A percentile compares a stretch with the other conserved stretches of the same genome.
Evolutionary conservation across 1,284 basidiomycete genomes (phyloP).

Genomic region (Coriolopsis trogii): DNA sequence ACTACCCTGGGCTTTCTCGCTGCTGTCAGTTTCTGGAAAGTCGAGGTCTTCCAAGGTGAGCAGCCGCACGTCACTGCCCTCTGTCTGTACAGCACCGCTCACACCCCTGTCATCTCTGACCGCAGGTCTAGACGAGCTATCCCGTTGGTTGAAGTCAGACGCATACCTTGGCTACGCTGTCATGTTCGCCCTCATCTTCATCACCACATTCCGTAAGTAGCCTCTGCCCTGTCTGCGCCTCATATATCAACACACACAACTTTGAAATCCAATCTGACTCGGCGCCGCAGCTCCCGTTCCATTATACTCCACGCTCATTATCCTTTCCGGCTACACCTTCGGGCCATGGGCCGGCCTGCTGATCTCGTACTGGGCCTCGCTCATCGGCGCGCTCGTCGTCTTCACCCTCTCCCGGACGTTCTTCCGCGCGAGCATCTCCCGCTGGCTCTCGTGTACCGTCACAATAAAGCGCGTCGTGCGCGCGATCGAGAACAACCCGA

Average conservation of each 20-base stretch:
- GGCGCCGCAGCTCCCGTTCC: conserved; percentile 71
- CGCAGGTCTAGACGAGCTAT: conserved; percentile 71
- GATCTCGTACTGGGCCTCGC: conserved; percentile 85
- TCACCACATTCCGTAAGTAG: conserved; percentile 83
- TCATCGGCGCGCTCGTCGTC: conserved; percentile 78
- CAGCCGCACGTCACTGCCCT: conserved; percentile 13
- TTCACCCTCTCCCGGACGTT: conserved; percentile 77
- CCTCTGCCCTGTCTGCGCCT: no score
- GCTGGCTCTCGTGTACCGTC: conserved; percentile 67
- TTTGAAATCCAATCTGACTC: background rate
- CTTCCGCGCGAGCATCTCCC: conserved; percentile 68
- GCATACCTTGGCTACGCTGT: conserved; percentile 69
- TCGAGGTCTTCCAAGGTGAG: conserved; percentile 72
- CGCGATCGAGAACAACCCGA: conserved; percentile 86
- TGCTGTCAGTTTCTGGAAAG: conserved; percentile 75
- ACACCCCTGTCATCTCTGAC: conserved; percentile 2
- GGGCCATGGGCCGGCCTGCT: conserved; percentile 79
- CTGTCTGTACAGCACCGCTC: background rate
- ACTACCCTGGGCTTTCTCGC: conserved; percentile 71
- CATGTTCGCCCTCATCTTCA: conserved; percentile 76
- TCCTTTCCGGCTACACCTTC: conserved; percentile 86
- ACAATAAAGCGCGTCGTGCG: conserved; percentile 77
- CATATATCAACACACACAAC: no score
- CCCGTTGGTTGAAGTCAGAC: conserved; percentile 72
- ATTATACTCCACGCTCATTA: conserved; percentile 86